phyloP scores from a whole-genome alignment of 805 yeast genomes.

The Kurtzmaniella cleridarum region DNA sequence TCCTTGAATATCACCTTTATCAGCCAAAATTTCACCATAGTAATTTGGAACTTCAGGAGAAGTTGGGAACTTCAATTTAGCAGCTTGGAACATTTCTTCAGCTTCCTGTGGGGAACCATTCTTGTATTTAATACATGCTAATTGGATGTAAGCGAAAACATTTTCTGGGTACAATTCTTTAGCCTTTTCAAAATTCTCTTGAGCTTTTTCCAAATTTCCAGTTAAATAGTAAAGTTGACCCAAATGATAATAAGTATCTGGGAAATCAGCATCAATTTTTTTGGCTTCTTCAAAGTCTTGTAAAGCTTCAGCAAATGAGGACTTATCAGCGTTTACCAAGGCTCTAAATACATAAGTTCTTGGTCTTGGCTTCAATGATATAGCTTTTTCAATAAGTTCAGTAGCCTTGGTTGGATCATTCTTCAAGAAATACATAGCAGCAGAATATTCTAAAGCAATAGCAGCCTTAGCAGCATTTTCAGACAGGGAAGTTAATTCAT shows the following conservation, averaged over 20 bases:
- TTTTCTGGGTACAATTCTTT: conserved; percentile 68
- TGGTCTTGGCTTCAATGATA: conserved; percentile 66
- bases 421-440: conserved; percentile 79
- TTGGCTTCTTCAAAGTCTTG: conserved; percentile 69
- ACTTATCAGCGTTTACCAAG: conserved; percentile 75
- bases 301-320: conserved; percentile 53
- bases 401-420: conserved; percentile 65
- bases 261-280: conserved; percentile 58
- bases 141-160: conserved; percentile 82
- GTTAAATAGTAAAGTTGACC: conserved; percentile 88
- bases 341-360: conserved; percentile 81
- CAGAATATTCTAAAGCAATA: conserved; percentile 77
- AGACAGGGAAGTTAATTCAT: conserved; percentile 25
- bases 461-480: conserved; percentile 44
- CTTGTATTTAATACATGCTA: conserved; percentile 88
- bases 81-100: conserved; percentile 61
- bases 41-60: conserved; percentile 91
- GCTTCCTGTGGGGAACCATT: conserved; percentile 57
- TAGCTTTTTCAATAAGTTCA: conserved; percentile 56
- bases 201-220: conserved; percentile 68
- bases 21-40: conserved; percentile 90
- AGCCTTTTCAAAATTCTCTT: conserved; percentile 68
- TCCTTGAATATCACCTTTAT: conserved; percentile 62
- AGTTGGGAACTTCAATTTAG: conserved; percentile 72
- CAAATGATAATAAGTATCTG: conserved; percentile 88